phyloP scores from a whole-genome alignment of 495 filamentous ascomycete genomes.

The Beverwykella pulmonaria region DNA sequence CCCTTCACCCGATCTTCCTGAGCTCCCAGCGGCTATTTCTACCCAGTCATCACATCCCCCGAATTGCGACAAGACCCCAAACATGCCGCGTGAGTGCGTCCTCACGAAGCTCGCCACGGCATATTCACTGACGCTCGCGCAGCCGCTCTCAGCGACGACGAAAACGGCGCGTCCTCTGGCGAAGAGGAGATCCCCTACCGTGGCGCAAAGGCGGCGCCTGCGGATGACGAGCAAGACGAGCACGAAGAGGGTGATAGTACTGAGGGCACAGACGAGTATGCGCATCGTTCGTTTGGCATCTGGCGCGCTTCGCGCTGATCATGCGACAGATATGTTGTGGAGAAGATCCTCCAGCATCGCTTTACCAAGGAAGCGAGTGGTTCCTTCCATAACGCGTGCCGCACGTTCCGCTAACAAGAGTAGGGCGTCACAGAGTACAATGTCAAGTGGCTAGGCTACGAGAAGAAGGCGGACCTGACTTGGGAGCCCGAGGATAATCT shows the following conservation, averaged over 20 bases:
- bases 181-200: conserved; percentile 37
- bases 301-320: conserved; percentile 43
- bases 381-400: neutral
- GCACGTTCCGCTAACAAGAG: conserved; percentile 7
- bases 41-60: neutral
- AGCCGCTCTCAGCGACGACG: conserved; percentile 46
- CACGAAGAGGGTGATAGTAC: conserved; percentile 51
- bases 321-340: conserved; percentile 59
- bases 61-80: neutral
- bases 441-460: conserved; percentile 69
- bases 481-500: conserved; percentile 65
- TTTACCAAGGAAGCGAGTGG: neutral
- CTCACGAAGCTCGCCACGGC: neutral
- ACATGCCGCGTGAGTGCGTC: conserved; percentile 37
- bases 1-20: neutral
- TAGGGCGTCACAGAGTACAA: conserved; percentile 43
- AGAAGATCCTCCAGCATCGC: conserved; percentile 57
- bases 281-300: conserved; percentile 14
- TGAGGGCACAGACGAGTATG: conserved; percentile 49
- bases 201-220: conserved; percentile 33
- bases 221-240: conserved; percentile 46
- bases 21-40: conserved; percentile 4
- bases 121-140: conserved; percentile 11
- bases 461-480: conserved; percentile 57
- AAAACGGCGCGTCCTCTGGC: conserved; percentile 28